Evolutionary conservation across 23 red algal genomes (phyloP), one percentile per base, ranked within the genome.

Genomic region (Agarophyton chilense): DNA sequence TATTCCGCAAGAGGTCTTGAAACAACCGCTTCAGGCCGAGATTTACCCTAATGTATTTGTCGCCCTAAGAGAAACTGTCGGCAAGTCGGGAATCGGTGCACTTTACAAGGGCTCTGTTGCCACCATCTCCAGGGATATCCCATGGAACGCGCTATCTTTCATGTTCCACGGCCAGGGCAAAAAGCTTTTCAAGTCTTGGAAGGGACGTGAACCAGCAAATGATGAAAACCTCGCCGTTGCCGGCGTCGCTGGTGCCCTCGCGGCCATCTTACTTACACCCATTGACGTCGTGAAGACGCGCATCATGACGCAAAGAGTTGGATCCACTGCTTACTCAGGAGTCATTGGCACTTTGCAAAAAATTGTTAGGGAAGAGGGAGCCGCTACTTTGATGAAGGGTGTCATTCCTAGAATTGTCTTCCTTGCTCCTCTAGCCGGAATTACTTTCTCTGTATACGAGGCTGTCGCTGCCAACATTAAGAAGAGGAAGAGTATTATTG

Each of bases 241-340:
- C 4, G 91, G 87, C 21, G 65, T 96, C 18, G 83, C 86, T 17
- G 97, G 97, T 34, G 88, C 91, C 1, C 21, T 95, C 58, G 97
- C 97, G 12, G 97, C 97, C 18, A 57, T 99, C 33, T 95, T 99
- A 41, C 86, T 99, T 77, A 99, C 97, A 3, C 97, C 97, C 25
- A 89, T 99, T n/a, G 97, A 99, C 71, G 97, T 99, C 36, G 97
- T 96, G 4, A 99, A 99, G 93, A 99, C 97, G 0, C 60, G 97
- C 26, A 81, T 99, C 57, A 99, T 99, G 97, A 99, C 97, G 12
- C 93, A 95, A 63, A 14, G 51, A 24, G 78, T 44, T n/a, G 94
- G 91, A 60, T 93, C 81, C 42, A 35, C 89, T 10, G 90, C 86
- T 4, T 99, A 95, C 74, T 72, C 67, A 35, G 93, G 93, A 34